Percentiles rank a stretch among this genome's conserved stretches.
Evolutionary conservation across 208 protist species (phyloP).

Genomic region (Wallacemonas rigidus): DNA sequence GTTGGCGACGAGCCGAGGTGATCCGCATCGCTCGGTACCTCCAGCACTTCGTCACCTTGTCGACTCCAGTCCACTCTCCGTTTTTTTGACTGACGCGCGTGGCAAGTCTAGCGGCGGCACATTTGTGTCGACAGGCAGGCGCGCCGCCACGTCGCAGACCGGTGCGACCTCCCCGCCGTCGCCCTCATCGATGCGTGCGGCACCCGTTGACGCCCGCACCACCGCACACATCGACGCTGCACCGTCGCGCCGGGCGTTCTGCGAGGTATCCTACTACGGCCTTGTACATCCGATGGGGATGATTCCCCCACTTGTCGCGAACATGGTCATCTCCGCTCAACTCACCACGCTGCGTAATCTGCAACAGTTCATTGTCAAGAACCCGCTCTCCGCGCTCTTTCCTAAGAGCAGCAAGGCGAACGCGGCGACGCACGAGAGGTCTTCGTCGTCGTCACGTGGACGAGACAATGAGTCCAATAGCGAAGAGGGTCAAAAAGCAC

Average conservation of each 20-base stretch:
- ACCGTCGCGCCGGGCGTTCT: conserved; percentile 23
- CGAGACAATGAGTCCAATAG: neutral
- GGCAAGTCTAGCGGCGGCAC: neutral
- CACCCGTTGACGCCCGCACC: no score
- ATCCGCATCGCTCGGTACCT: neutral
- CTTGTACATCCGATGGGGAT: conserved; percentile 81
- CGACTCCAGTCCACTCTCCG: conserved; percentile 2
- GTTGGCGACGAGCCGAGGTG: neutral
- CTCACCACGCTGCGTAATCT: conserved; percentile 43
- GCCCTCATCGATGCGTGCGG: no score
- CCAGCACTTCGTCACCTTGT: conserved; percentile 5
- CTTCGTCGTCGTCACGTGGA: neutral
- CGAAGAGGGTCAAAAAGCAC: neutral
- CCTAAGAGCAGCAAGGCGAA: neutral
- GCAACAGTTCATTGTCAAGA: conserved; percentile 43
- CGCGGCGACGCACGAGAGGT: neutral
- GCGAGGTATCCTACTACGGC: conserved; percentile 65
- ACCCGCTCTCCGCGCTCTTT: conserved; percentile 36
- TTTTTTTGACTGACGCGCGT: neutral
- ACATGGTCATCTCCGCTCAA: conserved; percentile 69
- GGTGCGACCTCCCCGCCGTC: no score
- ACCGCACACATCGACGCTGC: no score
- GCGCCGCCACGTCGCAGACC: no score
- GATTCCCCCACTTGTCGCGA: conserved; percentile 60
- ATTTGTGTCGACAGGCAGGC: no score